Conservation (phyloP, 2,329 filamentous ascomycete genomes). For the Ascosphaera aggregata region DNA sequence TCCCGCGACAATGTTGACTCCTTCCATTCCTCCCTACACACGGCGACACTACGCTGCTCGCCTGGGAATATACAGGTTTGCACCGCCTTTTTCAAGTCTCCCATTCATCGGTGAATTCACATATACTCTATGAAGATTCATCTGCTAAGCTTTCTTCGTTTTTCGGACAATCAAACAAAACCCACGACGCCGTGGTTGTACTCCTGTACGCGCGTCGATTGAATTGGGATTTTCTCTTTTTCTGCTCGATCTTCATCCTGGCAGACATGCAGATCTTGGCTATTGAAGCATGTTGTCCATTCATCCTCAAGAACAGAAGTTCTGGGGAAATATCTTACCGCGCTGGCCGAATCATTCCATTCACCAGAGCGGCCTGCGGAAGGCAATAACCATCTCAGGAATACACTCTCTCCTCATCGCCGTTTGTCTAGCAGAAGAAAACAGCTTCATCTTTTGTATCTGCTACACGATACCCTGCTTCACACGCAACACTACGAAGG, state of each 20-base stretch:
- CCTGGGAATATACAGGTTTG: constrained; percentile 76
- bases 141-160: too few relatives aligned
- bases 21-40: constrained; percentile 43
- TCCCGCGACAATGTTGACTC: constrained; percentile 44
- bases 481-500: constrained; percentile 32
- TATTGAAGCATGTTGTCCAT: constrained; percentile 44
- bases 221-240: constrained; percentile 5
- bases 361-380: constrained; percentile 6
- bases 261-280: constrained; percentile 78
- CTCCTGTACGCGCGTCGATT: too few relatives aligned
- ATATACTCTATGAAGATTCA: not conserved
- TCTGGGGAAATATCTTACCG: constrained; percentile 52
- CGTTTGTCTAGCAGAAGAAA: constrained; percentile 38
- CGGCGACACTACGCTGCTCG: constrained; percentile 47
- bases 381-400: constrained; percentile 3
- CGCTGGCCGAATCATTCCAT: constrained; percentile 38
- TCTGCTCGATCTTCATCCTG: too few relatives aligned
- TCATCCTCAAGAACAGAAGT: constrained; percentile 42
- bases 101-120: constrained; percentile 4
- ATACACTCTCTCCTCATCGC: constrained; percentile 8
- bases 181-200: too few relatives aligned
- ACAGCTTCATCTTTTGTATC: constrained; percentile 51
- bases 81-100: constrained; percentile 17
- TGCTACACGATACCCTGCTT: constrained; percentile 57
- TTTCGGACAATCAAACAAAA: too few relatives aligned